phyloP scores from a whole-genome alignment of 2,329 filamentous ascomycete genomes.

The Aschersonia sp. region DNA sequence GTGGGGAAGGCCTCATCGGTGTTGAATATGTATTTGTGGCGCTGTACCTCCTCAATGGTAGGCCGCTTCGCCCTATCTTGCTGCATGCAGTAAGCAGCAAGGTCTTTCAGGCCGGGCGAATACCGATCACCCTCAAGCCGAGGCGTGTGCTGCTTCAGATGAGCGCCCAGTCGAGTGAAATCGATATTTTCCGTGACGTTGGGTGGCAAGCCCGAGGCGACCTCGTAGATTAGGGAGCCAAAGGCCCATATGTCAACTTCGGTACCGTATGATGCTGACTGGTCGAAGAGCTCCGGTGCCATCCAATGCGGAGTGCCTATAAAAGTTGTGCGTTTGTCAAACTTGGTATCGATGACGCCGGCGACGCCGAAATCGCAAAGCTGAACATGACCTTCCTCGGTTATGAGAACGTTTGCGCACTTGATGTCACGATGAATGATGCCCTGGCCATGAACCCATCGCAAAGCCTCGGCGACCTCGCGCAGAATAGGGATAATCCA shows the following conservation, averaged over 20 bases:
- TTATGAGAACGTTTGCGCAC: constrained; percentile 68
- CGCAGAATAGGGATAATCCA: constrained; percentile 55
- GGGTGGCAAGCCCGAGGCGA: constrained; percentile 64
- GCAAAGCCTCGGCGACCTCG: constrained; percentile 51
- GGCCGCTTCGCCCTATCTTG: constrained; percentile 55
- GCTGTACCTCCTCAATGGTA: constrained; percentile 52
- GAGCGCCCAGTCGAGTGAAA: constrained; percentile 35
- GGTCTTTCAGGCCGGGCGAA: constrained; percentile 51
- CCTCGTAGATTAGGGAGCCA: constrained; percentile 67
- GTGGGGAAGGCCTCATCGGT: constrained; percentile 51
- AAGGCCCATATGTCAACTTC: constrained; percentile 78
- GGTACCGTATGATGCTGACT: constrained; percentile 50
- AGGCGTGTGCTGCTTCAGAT: constrained; percentile 48
- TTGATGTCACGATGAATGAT: constrained; percentile 62
- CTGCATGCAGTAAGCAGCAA: constrained; percentile 61
- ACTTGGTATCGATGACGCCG: constrained; percentile 59
- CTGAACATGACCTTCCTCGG: constrained; percentile 63
- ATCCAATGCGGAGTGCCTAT: constrained; percentile 80
- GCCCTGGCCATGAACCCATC: constrained; percentile 53
- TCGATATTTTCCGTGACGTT: constrained; percentile 42
- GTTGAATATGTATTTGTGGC: constrained; percentile 53
- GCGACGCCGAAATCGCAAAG: constrained; percentile 79
- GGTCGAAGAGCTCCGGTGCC: constrained; percentile 64
- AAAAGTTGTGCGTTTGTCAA: constrained; percentile 66
- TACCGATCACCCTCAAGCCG: constrained; percentile 59